Evolutionary conservation across 2,329 filamentous ascomycete genomes (phyloP), one percentile per base, ranked within the genome.

Genomic region (Microcyclosporella mali): DNA sequence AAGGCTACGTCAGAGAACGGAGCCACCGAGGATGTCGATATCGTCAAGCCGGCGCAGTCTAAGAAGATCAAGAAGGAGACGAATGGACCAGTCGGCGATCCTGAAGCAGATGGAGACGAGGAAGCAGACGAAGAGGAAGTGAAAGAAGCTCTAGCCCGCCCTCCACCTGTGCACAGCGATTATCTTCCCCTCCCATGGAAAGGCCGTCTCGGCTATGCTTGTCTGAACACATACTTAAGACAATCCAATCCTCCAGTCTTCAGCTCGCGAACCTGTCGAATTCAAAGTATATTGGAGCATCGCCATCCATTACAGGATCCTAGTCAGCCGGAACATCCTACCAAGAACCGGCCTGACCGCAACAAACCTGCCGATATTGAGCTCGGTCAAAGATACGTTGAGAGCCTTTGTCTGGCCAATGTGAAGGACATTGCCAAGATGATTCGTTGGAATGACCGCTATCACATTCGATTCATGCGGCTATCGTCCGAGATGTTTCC

Each of bases 401-500:
- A 95, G 62, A 73, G 77, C 0, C 64, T 97, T 2, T 87, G 88
- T 0, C 64, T 95, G 9, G 79, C 85, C 12, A 97, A 97, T 63
- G 84, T 85, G 1, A 75, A 78, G 31, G 90, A 97, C 56, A 79
- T 95, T 25, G 68, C 76, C 44, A 94, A 94, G 64, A 87, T 95
- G 79, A 59, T 95, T 7, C 77, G 80, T 1, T 97, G 90, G 90
- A 95, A 97, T 59, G 83, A 94, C 51, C 85, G 80, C 53, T 95
- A 90, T 52, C 82, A 84, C 30, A 97, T 97, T 66, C 89, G 81
- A 54, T 95, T 97, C 63, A 79, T 97, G 78, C 79, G 90, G 1
- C 71, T 97, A 15, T 94, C 87, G 54, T 94, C 87, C 41, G 90
- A 95, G 56, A 95, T 95, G 85, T 97, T 97, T 52, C 90, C 90